phyloP scores from a whole-genome alignment of 164 flowering plant genomes.

The Stephania japonica region DNA sequence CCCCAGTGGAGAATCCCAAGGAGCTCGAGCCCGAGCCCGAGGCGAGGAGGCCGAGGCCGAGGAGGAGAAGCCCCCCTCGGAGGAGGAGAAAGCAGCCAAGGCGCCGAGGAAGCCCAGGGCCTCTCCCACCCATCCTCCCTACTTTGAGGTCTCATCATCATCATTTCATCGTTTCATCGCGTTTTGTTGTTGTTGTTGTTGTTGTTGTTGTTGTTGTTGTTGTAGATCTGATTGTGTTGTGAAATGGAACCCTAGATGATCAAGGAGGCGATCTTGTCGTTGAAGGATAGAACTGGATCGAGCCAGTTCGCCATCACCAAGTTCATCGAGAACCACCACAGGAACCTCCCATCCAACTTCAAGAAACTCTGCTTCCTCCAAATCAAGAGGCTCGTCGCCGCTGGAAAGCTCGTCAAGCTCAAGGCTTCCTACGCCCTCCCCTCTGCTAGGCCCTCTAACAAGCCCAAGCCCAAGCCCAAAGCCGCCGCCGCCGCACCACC shows the following conservation, averaged over 20 bases:
- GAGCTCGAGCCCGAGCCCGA: constrained; percentile 2
- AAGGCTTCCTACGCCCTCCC: constrained; percentile 57
- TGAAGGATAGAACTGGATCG: constrained; percentile 71
- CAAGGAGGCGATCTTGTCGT: constrained; percentile 46
- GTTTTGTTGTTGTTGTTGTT: not conserved
- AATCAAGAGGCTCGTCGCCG: constrained; percentile 47
- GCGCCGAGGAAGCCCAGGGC: constrained; percentile 26
- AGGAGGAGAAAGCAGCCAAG: too few species aligned
- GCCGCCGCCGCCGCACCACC: not conserved
- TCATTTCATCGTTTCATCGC: too few species aligned
- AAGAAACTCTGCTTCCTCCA: constrained; percentile 44
- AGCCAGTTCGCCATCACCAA: constrained; percentile 67
- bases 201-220: not conserved
- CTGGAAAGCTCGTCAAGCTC: constrained; percentile 53
- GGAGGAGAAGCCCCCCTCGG: constrained; percentile 29
- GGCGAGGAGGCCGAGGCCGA: constrained; percentile 20
- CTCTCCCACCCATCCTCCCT: constrained; percentile 43
- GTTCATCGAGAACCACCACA: constrained; percentile 57
- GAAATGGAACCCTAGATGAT: constrained; percentile 42
- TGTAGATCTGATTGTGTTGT: not conserved
- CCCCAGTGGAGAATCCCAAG: not conserved
- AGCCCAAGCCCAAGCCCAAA: constrained; percentile 16
- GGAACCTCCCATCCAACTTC: constrained; percentile 40
- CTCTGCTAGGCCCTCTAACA: constrained; percentile 13
- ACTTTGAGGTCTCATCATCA: constrained; percentile 30